Evolutionary conservation across 2,329 filamentous ascomycete species (phyloP), one percentile per base, ranked within the genome.

Genomic region (Sarocladium strictum): DNA sequence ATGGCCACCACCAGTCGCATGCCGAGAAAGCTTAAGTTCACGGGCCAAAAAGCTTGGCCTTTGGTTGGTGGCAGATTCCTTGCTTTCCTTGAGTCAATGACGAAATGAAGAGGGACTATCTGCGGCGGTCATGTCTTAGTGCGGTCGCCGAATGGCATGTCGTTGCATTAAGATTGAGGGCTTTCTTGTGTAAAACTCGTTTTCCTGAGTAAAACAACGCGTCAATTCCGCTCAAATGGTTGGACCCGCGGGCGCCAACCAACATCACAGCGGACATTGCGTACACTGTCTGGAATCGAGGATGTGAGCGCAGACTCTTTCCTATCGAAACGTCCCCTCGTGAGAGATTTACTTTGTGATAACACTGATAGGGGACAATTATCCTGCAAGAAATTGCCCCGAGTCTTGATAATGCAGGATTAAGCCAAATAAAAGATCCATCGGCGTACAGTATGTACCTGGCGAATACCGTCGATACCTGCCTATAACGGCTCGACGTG

Each of bases 11-110:
- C 27, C 29, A 17, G 47, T 35, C 47, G 47, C 47, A 51, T 51
- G 47, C 47, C 47, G 47, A 51, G 47, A 51, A 51, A 51, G 47
- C 47, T 51, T 51, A 51, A 51, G 47, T 51, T 35, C n/a, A 51
- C 47, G 47, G 47, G 47, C 47, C 47, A 33, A 11, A 51, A 51
- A 51, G 47, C 47, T 51, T 51, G 47, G 47, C 47, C 12, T 33
- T 21, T n/a, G n/a, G n/a, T n/a, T n/a, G n/a, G n/a, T n/a, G n/a
- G n/a, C 17, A 21, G 21, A 14, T 19, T 27, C 3, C 10, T 49
- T 49, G 23, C 3, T 19, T 29, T 23, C n/a, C n/a, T n/a, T n/a
- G n/a, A n/a, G 37, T 15, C 6, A 40, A 23, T 21, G 26, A 49
- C 29, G 43, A 24, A 49, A 49, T 49, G 43, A 23, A 12, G n/a